Evolutionary conservation across 2,329 filamentous ascomycete species (phyloP).

Genomic region (Fusarium incarnatum): DNA sequence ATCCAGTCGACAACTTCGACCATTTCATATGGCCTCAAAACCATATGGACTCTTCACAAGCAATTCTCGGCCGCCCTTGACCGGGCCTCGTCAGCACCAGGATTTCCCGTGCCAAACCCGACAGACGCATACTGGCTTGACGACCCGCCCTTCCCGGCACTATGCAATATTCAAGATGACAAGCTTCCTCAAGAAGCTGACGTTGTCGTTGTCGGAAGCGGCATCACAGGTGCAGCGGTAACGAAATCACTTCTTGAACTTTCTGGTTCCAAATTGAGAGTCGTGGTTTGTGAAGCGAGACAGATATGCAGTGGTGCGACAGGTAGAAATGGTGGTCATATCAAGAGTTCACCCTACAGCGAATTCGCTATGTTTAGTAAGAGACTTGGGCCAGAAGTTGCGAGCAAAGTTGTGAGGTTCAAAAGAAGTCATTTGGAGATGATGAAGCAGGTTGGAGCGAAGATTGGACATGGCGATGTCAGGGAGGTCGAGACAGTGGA

Average conservation of each 20-base stretch:
- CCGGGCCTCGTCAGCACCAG: conserved; percentile 51
- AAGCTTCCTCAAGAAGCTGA: conserved; percentile 56
- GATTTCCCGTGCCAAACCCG: conserved; percentile 56
- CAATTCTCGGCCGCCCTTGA: conserved; percentile 47
- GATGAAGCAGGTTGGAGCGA: conserved; percentile 54
- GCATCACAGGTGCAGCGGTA: conserved; percentile 60
- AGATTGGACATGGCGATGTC: conserved; percentile 54
- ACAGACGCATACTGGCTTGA: conserved; percentile 61
- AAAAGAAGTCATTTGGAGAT: conserved; percentile 56
- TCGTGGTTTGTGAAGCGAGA: conserved; percentile 65
- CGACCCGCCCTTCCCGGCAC: conserved; percentile 56
- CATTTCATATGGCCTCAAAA: conserved; percentile 42
- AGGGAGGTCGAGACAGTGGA: conserved; percentile 61
- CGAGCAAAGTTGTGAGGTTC: conserved; percentile 57
- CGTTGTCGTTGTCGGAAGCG: conserved; percentile 65
- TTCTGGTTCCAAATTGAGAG: conserved; percentile 20
- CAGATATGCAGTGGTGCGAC: conserved; percentile 64
- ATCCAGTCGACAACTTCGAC: conserved; percentile 40
- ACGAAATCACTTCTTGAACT: conserved; percentile 48
- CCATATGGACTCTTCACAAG: conserved; percentile 45
- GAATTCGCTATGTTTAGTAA: conserved; percentile 52
- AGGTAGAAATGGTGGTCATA: conserved; percentile 65
- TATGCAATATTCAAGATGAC: conserved; percentile 50
- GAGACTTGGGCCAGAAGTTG: conserved; percentile 51
- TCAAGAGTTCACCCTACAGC: conserved; percentile 60